Percentiles rank a stretch among this genome's conserved stretches.
These are phyloP conservation scores for Mimosa bimucronata DNA, from an alignment of 306 rosid species.

Conservation along the genomic window DNA sequence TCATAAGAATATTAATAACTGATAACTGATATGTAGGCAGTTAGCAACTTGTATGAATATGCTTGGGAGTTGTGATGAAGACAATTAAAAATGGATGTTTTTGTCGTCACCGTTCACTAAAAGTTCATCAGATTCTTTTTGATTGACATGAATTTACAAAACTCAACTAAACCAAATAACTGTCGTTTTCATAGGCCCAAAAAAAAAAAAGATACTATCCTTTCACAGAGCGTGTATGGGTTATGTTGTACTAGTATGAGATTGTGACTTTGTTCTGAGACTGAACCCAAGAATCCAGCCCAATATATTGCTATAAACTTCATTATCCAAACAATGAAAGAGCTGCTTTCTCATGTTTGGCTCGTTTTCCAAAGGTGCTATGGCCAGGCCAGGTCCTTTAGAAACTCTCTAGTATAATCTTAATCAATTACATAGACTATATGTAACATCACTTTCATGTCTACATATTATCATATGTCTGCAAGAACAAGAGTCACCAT, in stretches of 20 bases:
- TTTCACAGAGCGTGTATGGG: neutral
- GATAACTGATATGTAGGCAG: neutral
- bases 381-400: no score
- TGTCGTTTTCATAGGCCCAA: neutral
- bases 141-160: neutral
- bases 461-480: neutral
- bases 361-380: neutral
- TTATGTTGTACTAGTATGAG: neutral
- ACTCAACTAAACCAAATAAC: neutral
- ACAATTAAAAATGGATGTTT: neutral
- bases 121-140: neutral
- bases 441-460: neutral
- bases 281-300: neutral
- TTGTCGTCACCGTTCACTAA: neutral
- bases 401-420: no score
- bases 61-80: neutral
- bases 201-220: neutral
- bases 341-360: neutral
- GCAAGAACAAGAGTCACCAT: constrained; percentile 7
- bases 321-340: neutral
- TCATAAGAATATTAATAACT: neutral
- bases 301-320: neutral
- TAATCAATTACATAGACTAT: neutral
- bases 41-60: neutral
- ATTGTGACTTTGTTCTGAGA: neutral